These are phyloP conservation scores for Fusarium sacchari DNA, from an alignment of 2,329 filamentous ascomycete genomes.

Conservation along the genomic window DNA sequence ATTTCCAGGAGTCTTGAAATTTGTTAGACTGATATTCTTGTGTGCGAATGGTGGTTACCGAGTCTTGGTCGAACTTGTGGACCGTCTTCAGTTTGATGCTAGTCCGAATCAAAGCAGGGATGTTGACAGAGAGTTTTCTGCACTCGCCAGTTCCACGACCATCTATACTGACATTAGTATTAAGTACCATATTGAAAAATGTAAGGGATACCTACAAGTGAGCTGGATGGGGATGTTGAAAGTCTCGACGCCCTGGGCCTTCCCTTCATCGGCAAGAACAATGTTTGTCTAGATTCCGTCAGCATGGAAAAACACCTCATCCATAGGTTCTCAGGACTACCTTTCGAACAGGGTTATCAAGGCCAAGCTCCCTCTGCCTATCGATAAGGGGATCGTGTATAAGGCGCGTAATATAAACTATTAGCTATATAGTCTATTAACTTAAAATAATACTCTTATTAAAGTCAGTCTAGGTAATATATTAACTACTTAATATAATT, in stretches of 20 bases:
- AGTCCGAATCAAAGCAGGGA: conserved; percentile 45
- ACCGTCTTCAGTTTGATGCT: conserved; percentile 44
- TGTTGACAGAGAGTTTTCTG: conserved; percentile 48
- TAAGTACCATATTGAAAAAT: neutral
- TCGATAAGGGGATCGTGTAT: no score
- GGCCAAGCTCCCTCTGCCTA: conserved; percentile 44
- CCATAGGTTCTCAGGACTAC: conserved; percentile 15
- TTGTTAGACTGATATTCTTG: neutral
- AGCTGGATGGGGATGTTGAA: conserved; percentile 44
- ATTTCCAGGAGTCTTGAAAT: conserved; percentile 34
- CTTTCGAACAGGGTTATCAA: conserved; percentile 41
- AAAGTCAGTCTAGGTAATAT: no score
- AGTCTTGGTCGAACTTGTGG: conserved; percentile 48
- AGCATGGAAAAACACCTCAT: neutral
- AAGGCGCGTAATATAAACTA: no score
- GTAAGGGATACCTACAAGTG: conserved; percentile 41
- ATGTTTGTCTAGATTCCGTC: conserved; percentile 39
- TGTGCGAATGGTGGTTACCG: conserved; percentile 22
- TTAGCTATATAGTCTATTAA: no score
- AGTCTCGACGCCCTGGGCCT: conserved; percentile 43
- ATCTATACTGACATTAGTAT: conserved; percentile 37
- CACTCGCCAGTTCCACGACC: conserved; percentile 47
- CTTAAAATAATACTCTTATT: no score
- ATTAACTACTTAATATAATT: no score
- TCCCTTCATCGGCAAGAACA: conserved; percentile 43